These are phyloP conservation scores for Leptomonas pyrrhocoris DNA, from an alignment of 208 protist genomes.

Conservation along the genomic window DNA sequence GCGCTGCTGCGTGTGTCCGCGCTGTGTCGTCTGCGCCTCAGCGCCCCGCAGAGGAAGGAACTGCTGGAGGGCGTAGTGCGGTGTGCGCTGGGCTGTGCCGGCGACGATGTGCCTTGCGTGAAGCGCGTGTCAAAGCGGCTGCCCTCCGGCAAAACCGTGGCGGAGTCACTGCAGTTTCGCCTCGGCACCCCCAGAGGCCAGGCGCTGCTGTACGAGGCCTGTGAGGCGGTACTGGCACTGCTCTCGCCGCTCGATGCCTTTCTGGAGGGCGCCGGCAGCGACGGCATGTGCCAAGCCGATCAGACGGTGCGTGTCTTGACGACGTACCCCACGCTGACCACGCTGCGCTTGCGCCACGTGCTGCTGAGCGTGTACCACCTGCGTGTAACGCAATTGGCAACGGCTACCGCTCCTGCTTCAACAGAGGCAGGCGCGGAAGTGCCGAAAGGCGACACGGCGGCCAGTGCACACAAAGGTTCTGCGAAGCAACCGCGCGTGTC, in stretches of 20 bases:
- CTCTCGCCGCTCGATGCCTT: constrained; percentile 15
- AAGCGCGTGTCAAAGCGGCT: not conserved
- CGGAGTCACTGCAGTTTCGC: not conserved
- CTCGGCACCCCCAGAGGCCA: constrained; percentile 18
- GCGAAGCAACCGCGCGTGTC: not conserved
- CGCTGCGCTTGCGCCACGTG: constrained; percentile 40
- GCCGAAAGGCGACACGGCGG: not conserved
- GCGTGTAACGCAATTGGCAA: not conserved
- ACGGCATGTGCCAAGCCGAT: not conserved
- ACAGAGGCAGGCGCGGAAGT: not conserved
- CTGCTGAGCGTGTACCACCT: constrained; percentile 46
- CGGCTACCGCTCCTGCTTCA: not conserved
- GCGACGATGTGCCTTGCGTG: not conserved
- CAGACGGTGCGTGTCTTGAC: constrained; percentile 29
- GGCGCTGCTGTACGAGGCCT: constrained; percentile 35
- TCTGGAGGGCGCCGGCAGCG: not conserved
- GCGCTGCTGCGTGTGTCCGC: constrained; percentile 44
- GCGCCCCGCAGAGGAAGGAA: constrained; percentile 14
- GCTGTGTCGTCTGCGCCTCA: constrained; percentile 24
- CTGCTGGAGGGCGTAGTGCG: constrained; percentile 32
- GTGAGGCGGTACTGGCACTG: constrained; percentile 42
- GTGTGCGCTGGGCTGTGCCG: constrained; percentile 2
- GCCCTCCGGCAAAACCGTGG: not conserved
- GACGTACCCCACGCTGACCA: constrained; percentile 43
- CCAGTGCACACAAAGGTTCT: not conserved